A percentile compares a stretch with the other conserved stretches of the same genome.
These are phyloP conservation scores for Aspergillus sclerotioniger DNA, from an alignment of 495 filamentous ascomycete species.

Conservation along the genomic window DNA sequence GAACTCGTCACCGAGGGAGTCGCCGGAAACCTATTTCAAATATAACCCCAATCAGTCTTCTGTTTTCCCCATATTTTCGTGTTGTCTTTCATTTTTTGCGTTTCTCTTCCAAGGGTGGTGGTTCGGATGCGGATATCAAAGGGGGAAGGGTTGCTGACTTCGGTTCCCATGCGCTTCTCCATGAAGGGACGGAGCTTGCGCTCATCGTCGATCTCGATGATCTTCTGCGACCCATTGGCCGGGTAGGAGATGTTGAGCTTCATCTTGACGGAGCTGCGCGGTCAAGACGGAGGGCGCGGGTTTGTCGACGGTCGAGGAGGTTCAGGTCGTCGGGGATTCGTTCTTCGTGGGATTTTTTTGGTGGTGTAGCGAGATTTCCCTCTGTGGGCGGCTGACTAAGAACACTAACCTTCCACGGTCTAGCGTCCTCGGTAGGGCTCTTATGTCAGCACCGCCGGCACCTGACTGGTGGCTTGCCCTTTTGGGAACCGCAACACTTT, in stretches of 20 bases:
- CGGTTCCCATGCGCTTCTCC: slow-evolving; percentile 94
- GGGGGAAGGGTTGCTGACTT: slow-evolving; percentile 59
- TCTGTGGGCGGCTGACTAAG: slow-evolving; percentile 32
- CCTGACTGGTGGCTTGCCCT: not conserved
- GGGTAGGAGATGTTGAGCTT: slow-evolving; percentile 98
- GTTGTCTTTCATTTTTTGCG: slow-evolving; percentile 13
- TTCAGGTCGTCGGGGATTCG: slow-evolving; percentile 36
- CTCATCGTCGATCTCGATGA: slow-evolving; percentile 98
- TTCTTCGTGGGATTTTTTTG: slow-evolving; percentile 29
- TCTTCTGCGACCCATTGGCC: slow-evolving; percentile 97
- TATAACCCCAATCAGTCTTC: slow-evolving; percentile 39
- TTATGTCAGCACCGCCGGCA: slow-evolving; percentile 24
- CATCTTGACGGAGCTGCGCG: slow-evolving; percentile 60
- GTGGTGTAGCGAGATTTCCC: slow-evolving; percentile 38
- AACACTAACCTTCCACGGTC: slow-evolving; percentile 20
- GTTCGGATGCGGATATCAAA: slow-evolving; percentile 10
- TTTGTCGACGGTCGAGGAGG: slow-evolving; percentile 48
- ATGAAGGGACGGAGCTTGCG: slow-evolving; percentile 84
- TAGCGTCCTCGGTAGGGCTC: slow-evolving; percentile 27
- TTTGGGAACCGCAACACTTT: not conserved
- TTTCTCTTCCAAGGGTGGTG: slow-evolving; percentile 6
- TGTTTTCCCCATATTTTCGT: slow-evolving; percentile 22
- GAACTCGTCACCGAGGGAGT: slow-evolving; percentile 96
- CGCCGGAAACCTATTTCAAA: slow-evolving; percentile 58
- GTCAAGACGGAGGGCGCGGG: slow-evolving; percentile 53